Evolutionary conservation across 768 basidiomycete species (phyloP), one percentile per base, ranked within the genome.

Genomic region (Calocera cornea): DNA sequence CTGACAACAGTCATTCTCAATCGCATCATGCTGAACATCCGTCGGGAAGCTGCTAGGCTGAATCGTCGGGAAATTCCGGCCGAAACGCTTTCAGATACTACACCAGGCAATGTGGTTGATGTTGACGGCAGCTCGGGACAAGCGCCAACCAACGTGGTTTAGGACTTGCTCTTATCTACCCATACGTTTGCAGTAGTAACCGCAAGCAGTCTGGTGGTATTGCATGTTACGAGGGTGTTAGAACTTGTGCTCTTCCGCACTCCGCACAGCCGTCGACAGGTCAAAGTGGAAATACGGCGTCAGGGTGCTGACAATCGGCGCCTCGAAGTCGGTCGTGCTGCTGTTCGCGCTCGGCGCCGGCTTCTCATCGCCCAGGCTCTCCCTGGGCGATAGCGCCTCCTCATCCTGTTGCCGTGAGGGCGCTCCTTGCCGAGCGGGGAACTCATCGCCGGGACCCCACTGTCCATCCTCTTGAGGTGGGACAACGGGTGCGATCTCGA

Each of bases 281-380:
- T 95, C 94, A 70, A 97, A 80, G 79, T 97, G 95, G 87, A 97
- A 95, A 82, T 86, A 91, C 10, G 90, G 90, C 7, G 89, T 92
- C 41, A 83, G 81, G 10, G 79, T 68, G 50, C 68, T 68, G 40
- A 70, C 27, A 38, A 72, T 60, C 36, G 69, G 69, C n/a, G 50
- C 68, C 41, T 66, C 70, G n/a, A 68, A 63, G 40, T 33, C 27
- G 24, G 64, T 65, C 38, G 27, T 65, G 7, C 16, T 31, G 24
- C 31, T 44, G 27, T 64, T 68, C 22, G 64, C 66, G 27, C 29
- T 65, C 69, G 44, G 64, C 41, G 50, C 67, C 66, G 64, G 64
- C 47, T 66, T 67, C 63, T 33, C 33, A 41, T 36, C 68, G 22
- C 67, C 71, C 63, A 69, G 31, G 16, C 69, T 72, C 33, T n/a